Conservation (phyloP, 108 stramenopile genomes). For the Mediolabrus comicus region DNA sequence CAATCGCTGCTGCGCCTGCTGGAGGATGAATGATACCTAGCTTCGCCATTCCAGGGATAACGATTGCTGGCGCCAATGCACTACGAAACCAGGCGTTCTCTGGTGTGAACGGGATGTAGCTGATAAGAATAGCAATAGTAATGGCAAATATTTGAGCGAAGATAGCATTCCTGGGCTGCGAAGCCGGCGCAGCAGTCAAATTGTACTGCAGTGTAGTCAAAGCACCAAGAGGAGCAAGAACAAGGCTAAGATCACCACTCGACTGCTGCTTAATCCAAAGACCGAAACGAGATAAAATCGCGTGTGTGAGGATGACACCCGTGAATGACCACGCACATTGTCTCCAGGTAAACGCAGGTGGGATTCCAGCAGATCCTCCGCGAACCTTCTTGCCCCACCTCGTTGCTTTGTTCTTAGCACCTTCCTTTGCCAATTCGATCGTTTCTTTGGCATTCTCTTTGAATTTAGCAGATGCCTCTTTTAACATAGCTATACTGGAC, state of each 20-base stretch:
- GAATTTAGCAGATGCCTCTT: not conserved
- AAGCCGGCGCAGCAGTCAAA: slow-evolving; percentile 61
- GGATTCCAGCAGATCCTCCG: slow-evolving; percentile 26
- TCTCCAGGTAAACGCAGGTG: slow-evolving; percentile 29
- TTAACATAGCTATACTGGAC: too few species aligned
- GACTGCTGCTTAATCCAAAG: slow-evolving; percentile 12
- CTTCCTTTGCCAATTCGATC: slow-evolving; percentile 2
- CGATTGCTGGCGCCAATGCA: slow-evolving; percentile 32
- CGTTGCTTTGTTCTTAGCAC: not conserved
- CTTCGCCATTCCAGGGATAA: slow-evolving; percentile 41
- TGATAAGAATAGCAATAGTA: slow-evolving; percentile 16
- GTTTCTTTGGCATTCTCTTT: not conserved
- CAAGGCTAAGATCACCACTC: slow-evolving; percentile 8
- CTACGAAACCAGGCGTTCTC: slow-evolving; percentile 29
- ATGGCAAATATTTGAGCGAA: slow-evolving; percentile 40
- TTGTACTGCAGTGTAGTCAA: slow-evolving; percentile 57
- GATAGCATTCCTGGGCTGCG: slow-evolving; percentile 56
- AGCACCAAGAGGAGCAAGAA: slow-evolving; percentile 49
- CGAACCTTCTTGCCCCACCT: slow-evolving; percentile 17
- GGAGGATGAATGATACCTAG: slow-evolving; percentile 15
- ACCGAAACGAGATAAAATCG: slow-evolving; percentile 20
- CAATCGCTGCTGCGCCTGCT: slow-evolving; percentile 17
- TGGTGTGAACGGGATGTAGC: slow-evolving; percentile 25
- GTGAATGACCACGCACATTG: slow-evolving; percentile 38
- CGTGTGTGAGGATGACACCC: slow-evolving; percentile 32